Evolutionary conservation across 2,329 filamentous ascomycete species (phyloP).

Genomic region (Grosmannia huntii): DNA sequence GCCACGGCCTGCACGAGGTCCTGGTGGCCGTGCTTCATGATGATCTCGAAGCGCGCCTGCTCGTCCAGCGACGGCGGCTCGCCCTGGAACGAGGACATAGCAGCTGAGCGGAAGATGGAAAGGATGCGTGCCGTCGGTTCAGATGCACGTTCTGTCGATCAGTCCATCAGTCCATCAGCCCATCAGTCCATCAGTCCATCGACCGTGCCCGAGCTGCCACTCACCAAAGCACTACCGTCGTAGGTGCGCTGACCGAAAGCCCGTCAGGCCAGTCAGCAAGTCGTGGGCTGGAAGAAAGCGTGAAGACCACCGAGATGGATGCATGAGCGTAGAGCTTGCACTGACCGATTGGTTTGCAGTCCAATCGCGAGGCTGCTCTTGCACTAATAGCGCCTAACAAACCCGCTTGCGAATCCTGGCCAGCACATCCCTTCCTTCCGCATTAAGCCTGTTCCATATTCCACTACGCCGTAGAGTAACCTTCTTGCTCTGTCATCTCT

Average conservation of each 20-base stretch:
- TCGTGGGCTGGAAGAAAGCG: no score
- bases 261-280: not conserved
- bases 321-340: no score
- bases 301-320: not conserved
- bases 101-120: not conserved
- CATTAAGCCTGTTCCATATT: not conserved
- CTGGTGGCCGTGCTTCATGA: slow-evolving; percentile 62
- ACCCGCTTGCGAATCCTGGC: not conserved
- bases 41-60: slow-evolving; percentile 38
- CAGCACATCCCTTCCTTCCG: not conserved
- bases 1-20: slow-evolving; percentile 75
- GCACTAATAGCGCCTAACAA: no score
- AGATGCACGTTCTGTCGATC: no score
- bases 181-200: no score
- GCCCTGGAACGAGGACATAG: slow-evolving; percentile 16
- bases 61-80: slow-evolving; percentile 26
- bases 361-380: not conserved
- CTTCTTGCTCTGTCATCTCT: no score
- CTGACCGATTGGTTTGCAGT: no score
- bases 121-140: not conserved
- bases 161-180: no score
- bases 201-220: no score
- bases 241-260: not conserved
- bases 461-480: no score
- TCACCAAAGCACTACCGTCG: no score